Base-by-base conservation (phyloP, 768 basidiomycete genomes). In the Termitomyces sp. region DNA sequence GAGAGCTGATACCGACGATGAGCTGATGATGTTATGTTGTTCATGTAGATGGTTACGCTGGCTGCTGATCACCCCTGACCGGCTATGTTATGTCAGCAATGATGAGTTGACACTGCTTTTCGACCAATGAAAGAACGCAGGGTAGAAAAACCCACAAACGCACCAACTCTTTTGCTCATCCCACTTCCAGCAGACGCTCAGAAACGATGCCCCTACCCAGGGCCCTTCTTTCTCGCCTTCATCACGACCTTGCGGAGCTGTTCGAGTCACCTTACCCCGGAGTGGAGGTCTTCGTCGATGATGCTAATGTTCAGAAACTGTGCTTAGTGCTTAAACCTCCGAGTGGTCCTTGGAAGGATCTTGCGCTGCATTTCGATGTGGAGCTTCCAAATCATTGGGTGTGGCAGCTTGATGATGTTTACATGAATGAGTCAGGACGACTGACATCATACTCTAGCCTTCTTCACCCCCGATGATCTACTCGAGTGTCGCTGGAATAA, bases 301-400 rank as follows among this genome's bases (percentile, higher is more conserved):
- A 80, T 62, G 70, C 71, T 45, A 64, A 79, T 64, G 64, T 77
- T 46, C 71, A 70, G 58, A 69, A 71, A 58, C 69, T 80, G 54
- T 80, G 77, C 56, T 65, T 79, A 14, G 70, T 78, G 18, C 70
- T 79, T n/a, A 76, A 72, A 1, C 77, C 77, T 45, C 73, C 75
- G 1, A 70, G 70, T 54, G 78, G 78, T 24, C 77, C 78, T 7
- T 80, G 75, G 75, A 77, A 72, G 54, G 73, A 70, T 40, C 63
- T 79, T 40, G 64, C 73, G 1, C 61, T 78, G 16, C 77, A 77
- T 55, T 78, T 77, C 48, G 70, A 73, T 45, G 77, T 78, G 8
- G 51, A 62, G 20, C 64, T 80, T 14, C 75, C 75, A 0, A 60
- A 68, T n/a, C 55, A 68, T n/a, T 77, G 77, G 76, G 75, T 75